Base-by-base conservation (phyloP, 106 monocot species). In the Chionographis japonica region DNA sequence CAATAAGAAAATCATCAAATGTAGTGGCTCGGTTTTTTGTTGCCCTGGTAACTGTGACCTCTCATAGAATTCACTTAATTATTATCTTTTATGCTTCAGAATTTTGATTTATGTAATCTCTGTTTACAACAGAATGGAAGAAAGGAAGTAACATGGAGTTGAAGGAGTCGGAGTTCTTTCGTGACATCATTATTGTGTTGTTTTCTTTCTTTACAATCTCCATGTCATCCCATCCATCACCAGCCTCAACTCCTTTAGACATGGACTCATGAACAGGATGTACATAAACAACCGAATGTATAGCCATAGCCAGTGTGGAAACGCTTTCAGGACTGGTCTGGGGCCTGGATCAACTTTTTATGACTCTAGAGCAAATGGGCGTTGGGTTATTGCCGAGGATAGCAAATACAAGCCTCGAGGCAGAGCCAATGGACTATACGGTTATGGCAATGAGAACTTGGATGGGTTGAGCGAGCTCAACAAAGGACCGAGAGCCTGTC, bases 1-100 rank as follows among this genome's bases (percentile, higher is more conserved):
- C 88, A 52, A 76, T 82, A 63, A 82, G 89, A 54, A 92, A 78
- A 69, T 84, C 83, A 40, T 74, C 77, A 49, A 75, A 80, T 63
- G 88, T 91, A 50, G 91, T 89, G 15, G 84, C 89, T 8, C 88
- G 88, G 40, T 95, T 95, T 76, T 95, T 95, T 78, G 91, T 95
- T 75, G 95, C 95, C 35, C 43, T 95, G 82, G 95, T 91, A 77
- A 84, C n/a, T n/a, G n/a, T n/a, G n/a, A n/a, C n/a, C n/a, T n/a
- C n/a, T n/a, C n/a, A n/a, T n/a, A n/a, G n/a, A n/a, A n/a, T n/a
- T n/a, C n/a, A n/a, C n/a, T n/a, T n/a, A n/a, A n/a, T n/a, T n/a
- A n/a, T n/a, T n/a, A n/a, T n/a, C n/a, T n/a, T 10, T 62, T 53
- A 35, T 13, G 4, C 39, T 50, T 63, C 6, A 3, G 39, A 11